phyloP scores from a whole-genome alignment of 192 early-diverging fungal genomes.

The Chytriomyces confervae region DNA sequence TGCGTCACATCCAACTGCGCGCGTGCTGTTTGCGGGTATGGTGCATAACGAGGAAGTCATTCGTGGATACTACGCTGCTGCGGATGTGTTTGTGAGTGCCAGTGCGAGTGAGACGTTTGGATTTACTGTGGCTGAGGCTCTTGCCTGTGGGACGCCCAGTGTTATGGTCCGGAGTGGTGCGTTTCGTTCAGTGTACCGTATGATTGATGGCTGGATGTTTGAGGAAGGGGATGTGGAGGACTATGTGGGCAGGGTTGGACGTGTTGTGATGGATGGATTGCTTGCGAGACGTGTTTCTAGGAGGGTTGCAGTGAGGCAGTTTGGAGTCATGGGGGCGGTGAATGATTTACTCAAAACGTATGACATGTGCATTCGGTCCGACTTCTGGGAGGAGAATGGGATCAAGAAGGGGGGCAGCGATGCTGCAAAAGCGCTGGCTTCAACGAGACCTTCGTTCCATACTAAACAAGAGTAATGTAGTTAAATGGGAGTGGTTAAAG shows the following conservation, averaged over 20 bases:
- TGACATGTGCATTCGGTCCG: slow-evolving; percentile 39
- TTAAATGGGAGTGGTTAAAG: no score
- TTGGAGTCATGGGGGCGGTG: slow-evolving; percentile 46
- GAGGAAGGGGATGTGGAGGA: slow-evolving; percentile 48
- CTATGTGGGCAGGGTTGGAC: slow-evolving; percentile 40
- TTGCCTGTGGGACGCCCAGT: slow-evolving; percentile 58
- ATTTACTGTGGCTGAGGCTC: slow-evolving; percentile 61
- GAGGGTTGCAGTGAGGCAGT: slow-evolving; percentile 41
- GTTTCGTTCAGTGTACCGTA: slow-evolving; percentile 50
- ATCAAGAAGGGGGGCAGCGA: slow-evolving; percentile 10
- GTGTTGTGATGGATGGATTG: slow-evolving; percentile 24
- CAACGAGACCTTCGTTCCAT: no score
- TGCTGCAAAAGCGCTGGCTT: background rate
- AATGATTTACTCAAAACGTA: slow-evolving; percentile 47
- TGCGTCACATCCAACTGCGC: background rate
- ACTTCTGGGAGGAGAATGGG: slow-evolving; percentile 2
- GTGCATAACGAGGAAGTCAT: slow-evolving; percentile 45
- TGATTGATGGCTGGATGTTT: slow-evolving; percentile 62
- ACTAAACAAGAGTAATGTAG: no score
- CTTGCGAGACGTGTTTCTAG: slow-evolving; percentile 35
- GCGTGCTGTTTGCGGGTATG: slow-evolving; percentile 60
- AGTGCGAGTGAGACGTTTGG: slow-evolving; percentile 63
- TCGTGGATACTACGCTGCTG: slow-evolving; percentile 46
- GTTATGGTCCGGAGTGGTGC: slow-evolving; percentile 56
- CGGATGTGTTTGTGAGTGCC: slow-evolving; percentile 56